These are phyloP conservation scores for Plicaturopsis crispa DNA, from an alignment of 768 basidiomycete species.

Conservation along the genomic window DNA sequence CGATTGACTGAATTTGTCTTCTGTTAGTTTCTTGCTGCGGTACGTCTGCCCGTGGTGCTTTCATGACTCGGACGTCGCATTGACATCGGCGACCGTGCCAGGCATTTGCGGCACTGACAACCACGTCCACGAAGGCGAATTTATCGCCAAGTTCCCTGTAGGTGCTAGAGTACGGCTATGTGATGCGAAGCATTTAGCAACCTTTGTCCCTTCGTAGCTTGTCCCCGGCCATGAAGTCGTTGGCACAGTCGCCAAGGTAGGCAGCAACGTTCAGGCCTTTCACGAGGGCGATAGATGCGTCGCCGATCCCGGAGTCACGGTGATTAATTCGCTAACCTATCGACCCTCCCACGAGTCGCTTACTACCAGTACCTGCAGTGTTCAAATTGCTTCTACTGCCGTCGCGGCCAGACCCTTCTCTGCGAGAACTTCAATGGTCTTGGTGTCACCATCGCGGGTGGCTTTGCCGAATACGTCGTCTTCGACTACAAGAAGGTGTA, in stretches of 20 bases:
- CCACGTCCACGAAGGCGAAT: constrained; percentile 57
- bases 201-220: no score
- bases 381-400: constrained; percentile 30
- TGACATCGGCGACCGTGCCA: no score
- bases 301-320: constrained; percentile 31
- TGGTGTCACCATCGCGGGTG: constrained; percentile 30
- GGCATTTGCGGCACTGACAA: constrained; percentile 69
- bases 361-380: constrained; percentile 14
- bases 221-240: constrained; percentile 37
- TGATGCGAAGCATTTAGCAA: no score
- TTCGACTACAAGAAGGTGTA: constrained; percentile 31
- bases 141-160: constrained; percentile 65
- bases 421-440: constrained; percentile 31
- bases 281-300: constrained; percentile 33
- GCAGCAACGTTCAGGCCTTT: constrained; percentile 34
- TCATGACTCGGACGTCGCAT: no score
- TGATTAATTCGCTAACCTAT: constrained; percentile 2
- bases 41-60: no score
- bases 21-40: background rate
- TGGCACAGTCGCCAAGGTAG: constrained; percentile 30
- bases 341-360: background rate
- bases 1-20: no score
- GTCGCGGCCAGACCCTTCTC: constrained; percentile 26
- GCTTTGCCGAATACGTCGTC: constrained; percentile 34
- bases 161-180: no score